These are phyloP conservation scores for Francoa sonchifolia DNA, from an alignment of 441 rosid species.

Conservation along the genomic window DNA sequence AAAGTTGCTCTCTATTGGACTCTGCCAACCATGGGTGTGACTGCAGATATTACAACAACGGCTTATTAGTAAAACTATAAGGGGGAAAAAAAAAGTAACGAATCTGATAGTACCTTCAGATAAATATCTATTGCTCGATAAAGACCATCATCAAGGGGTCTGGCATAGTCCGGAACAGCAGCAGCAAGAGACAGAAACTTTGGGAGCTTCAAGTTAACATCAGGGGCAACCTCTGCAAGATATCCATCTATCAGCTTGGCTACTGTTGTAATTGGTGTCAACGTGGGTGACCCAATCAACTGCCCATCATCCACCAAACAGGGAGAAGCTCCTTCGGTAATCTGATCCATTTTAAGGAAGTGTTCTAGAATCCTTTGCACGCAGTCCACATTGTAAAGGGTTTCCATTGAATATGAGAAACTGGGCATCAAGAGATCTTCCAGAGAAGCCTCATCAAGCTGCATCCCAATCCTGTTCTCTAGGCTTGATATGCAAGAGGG, in stretches of 20 bases:
- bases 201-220: slow-evolving; percentile 77
- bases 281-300: slow-evolving; percentile 68
- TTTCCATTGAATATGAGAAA: slow-evolving; percentile 77
- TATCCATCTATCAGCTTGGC: slow-evolving; percentile 91
- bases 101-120: slow-evolving; percentile 50
- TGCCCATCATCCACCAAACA: slow-evolving; percentile 68
- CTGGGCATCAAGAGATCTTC: slow-evolving; percentile 95
- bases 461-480: slow-evolving; percentile 87
- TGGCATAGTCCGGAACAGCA: slow-evolving; percentile 77
- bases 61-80: too few species aligned
- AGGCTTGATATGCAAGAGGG: slow-evolving; percentile 45
- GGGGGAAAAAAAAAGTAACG: too few species aligned
- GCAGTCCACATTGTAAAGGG: slow-evolving; percentile 85
- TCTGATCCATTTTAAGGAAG: slow-evolving; percentile 73
- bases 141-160: slow-evolving; percentile 89
- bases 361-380: slow-evolving; percentile 74
- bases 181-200: slow-evolving; percentile 89
- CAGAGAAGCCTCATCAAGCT: slow-evolving; percentile 84
- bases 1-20: slow-evolving; percentile 78
- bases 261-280: slow-evolving; percentile 72
- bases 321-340: slow-evolving; percentile 70
- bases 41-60: slow-evolving; percentile 33
- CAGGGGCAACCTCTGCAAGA: slow-evolving; percentile 95
- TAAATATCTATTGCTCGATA: slow-evolving; percentile 91
- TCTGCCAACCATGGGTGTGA: slow-evolving; percentile 91